phyloP scores from a whole-genome alignment of 2,329 filamentous ascomycete genomes.

The Coleophoma cylindrospora region DNA sequence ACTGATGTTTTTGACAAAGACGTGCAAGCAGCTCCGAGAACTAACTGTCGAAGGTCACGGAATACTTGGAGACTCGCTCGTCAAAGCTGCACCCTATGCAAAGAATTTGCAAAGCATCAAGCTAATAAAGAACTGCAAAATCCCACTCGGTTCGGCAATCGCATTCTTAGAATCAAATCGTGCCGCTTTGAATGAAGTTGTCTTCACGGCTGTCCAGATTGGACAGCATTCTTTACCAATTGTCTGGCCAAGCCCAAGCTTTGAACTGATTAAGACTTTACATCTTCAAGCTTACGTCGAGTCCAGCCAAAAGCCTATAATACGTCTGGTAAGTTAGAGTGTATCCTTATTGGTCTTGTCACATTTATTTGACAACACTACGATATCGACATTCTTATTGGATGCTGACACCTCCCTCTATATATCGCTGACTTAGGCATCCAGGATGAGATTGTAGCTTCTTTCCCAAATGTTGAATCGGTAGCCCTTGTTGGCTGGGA shows the following conservation, averaged over 20 bases:
- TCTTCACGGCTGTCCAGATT: slow-evolving; percentile 4
- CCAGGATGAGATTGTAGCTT: slow-evolving; percentile 6
- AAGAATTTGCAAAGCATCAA: slow-evolving; percentile 14
- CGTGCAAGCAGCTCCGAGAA: slow-evolving; percentile 18
- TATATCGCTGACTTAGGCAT: too few species aligned
- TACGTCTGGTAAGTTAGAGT: neutral
- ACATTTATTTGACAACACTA: too few species aligned
- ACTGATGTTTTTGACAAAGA: slow-evolving; percentile 16
- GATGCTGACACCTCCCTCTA: neutral
- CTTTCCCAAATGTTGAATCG: slow-evolving; percentile 14
- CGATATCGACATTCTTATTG: neutral
- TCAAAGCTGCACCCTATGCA: slow-evolving; percentile 11
- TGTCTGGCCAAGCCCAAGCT: neutral
- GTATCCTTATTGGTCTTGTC: too few species aligned
- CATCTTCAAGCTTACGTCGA: neutral
- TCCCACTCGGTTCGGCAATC: slow-evolving; percentile 9
- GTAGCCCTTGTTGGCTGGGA: slow-evolving; percentile 13
- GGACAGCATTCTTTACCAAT: neutral
- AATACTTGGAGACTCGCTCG: slow-evolving; percentile 19
- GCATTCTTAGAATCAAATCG: slow-evolving; percentile 9
- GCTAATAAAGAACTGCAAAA: slow-evolving; percentile 10
- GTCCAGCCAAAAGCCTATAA: neutral
- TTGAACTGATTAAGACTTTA: neutral
- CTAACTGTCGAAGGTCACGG: slow-evolving; percentile 17
- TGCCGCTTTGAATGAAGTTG: slow-evolving; percentile 13